phyloP scores from a whole-genome alignment of 495 filamentous ascomycete species.

The Oidiodendron maius region DNA sequence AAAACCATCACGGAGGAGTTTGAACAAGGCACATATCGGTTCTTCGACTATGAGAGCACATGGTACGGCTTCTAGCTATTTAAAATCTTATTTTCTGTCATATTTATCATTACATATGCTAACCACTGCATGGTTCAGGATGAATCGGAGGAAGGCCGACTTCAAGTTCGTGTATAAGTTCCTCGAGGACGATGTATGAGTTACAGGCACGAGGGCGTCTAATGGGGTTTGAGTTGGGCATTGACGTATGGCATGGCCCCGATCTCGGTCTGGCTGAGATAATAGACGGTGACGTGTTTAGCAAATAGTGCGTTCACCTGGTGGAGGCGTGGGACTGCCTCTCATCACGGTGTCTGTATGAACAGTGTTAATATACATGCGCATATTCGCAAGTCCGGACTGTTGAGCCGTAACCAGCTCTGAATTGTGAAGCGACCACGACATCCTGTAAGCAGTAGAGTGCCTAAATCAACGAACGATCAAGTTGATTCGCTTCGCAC shows the following conservation, averaged over 20 bases:
- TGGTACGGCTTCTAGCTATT: slow-evolving; percentile 49
- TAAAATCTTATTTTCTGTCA: background rate
- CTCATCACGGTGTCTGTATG: background rate
- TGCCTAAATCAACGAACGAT: too few relatives aligned
- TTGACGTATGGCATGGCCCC: slow-evolving; percentile 18
- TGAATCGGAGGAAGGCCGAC: slow-evolving; percentile 97
- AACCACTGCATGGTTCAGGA: slow-evolving; percentile 49
- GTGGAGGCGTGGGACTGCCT: slow-evolving; percentile 9
- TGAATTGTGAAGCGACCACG: too few relatives aligned
- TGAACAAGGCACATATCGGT: slow-evolving; percentile 96
- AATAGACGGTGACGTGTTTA: slow-evolving; percentile 14
- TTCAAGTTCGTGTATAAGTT: slow-evolving; percentile 99
- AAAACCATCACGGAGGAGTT: slow-evolving; percentile 98
- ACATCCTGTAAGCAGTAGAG: too few relatives aligned
- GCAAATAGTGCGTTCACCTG: slow-evolving; percentile 18
- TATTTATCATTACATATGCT: background rate
- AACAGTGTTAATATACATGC: background rate
- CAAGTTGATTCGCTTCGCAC: too few relatives aligned
- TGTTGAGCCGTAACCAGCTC: too few relatives aligned
- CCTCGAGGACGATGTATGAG: slow-evolving; percentile 81
- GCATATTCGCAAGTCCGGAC: background rate
- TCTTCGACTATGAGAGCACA: slow-evolving; percentile 99
- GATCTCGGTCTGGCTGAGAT: slow-evolving; percentile 13
- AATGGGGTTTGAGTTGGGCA: slow-evolving; percentile 12
- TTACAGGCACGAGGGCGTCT: slow-evolving; percentile 14